A percentile compares a stretch with the other conserved stretches of the same genome.
Evolutionary conservation across 345 rosid genomes (phyloP).

Genomic region (Citrus hindsii): DNA sequence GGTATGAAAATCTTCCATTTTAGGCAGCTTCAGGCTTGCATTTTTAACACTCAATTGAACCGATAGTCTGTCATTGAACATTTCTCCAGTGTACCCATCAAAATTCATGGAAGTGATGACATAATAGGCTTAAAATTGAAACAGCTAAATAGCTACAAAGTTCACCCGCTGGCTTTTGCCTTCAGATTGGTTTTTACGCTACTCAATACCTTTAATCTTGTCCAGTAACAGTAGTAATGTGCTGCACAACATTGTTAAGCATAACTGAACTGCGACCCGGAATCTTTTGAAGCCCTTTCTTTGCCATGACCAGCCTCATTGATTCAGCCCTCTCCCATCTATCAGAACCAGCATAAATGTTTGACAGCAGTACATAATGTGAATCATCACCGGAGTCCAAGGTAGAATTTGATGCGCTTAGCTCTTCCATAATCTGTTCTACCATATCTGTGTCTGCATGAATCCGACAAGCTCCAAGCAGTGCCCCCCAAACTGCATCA

Average conservation of each 20-base stretch:
- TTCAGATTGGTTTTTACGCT: background rate
- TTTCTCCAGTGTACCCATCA: background rate
- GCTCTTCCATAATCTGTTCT: slow-evolving; percentile 42
- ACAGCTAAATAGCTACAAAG: background rate
- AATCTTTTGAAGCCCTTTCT: slow-evolving; percentile 45
- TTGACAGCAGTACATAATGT: slow-evolving; percentile 50
- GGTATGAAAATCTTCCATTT: background rate
- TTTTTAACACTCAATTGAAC: background rate
- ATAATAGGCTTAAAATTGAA: background rate
- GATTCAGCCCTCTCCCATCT: slow-evolving; percentile 64
- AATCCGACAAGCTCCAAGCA: slow-evolving; percentile 72
- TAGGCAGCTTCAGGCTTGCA: background rate
- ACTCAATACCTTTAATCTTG: background rate
- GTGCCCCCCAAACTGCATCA: slow-evolving; percentile 61
- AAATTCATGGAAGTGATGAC: background rate
- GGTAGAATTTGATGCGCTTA: slow-evolving; percentile 13
- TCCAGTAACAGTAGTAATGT: background rate
- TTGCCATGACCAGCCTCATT: slow-evolving; percentile 39
- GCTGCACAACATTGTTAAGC: slow-evolving; percentile 4
- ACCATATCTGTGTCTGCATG: slow-evolving; percentile 46
- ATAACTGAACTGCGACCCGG: slow-evolving; percentile 56
- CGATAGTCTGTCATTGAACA: background rate
- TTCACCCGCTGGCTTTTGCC: background rate
- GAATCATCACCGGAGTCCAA: slow-evolving; percentile 31
- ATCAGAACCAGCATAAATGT: slow-evolving; percentile 61